A percentile compares a stretch with the other conserved stretches of the same genome.
These are phyloP conservation scores for Caloboletus firmus DNA, from an alignment of 1,284 basidiomycete genomes.

Conservation along the genomic window DNA sequence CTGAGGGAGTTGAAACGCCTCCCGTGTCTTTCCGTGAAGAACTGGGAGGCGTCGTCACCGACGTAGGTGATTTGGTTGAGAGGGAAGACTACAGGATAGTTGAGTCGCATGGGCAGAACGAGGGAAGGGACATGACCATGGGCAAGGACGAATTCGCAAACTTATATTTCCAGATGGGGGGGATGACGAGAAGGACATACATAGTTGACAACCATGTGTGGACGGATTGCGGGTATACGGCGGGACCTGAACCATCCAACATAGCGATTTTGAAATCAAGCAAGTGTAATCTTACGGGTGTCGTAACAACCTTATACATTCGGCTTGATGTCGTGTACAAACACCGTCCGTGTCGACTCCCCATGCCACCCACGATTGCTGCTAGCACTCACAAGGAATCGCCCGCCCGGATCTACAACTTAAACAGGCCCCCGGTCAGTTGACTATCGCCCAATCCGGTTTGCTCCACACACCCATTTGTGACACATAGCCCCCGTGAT, in stretches of 20 bases:
- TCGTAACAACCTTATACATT: slow-evolving; percentile 37
- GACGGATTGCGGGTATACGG: slow-evolving; percentile 33
- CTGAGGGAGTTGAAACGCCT: slow-evolving; percentile 53
- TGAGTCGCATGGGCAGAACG: slow-evolving; percentile 29
- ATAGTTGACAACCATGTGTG: slow-evolving; percentile 24
- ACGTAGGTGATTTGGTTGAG: slow-evolving; percentile 39
- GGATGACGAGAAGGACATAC: slow-evolving; percentile 38
- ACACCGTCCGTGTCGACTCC: slow-evolving; percentile 83
- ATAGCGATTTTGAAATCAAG: slow-evolving; percentile 31
- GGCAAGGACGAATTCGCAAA: slow-evolving; percentile 15
- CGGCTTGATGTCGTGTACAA: slow-evolving; percentile 83
- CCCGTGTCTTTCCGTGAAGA: slow-evolving; percentile 49
- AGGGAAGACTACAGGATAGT: slow-evolving; percentile 36
- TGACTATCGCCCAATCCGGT: slow-evolving; percentile 13
- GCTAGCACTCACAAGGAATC: slow-evolving; percentile 88
- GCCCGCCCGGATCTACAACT: slow-evolving; percentile 86
- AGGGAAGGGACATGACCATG: slow-evolving; percentile 22
- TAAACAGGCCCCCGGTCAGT: slow-evolving; percentile 23
- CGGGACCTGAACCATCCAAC: slow-evolving; percentile 31
- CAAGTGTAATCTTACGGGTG: slow-evolving; percentile 32
- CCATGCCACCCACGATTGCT: slow-evolving; percentile 96
- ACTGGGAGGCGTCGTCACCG: slow-evolving; percentile 48
- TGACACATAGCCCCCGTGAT: slow-evolving; percentile 92
- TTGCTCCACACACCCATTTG: slow-evolving; percentile 69
- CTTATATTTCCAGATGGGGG: slow-evolving; percentile 31